phyloP scores from a whole-genome alignment of 768 basidiomycete species.

The Cystoderma amianthinum region DNA sequence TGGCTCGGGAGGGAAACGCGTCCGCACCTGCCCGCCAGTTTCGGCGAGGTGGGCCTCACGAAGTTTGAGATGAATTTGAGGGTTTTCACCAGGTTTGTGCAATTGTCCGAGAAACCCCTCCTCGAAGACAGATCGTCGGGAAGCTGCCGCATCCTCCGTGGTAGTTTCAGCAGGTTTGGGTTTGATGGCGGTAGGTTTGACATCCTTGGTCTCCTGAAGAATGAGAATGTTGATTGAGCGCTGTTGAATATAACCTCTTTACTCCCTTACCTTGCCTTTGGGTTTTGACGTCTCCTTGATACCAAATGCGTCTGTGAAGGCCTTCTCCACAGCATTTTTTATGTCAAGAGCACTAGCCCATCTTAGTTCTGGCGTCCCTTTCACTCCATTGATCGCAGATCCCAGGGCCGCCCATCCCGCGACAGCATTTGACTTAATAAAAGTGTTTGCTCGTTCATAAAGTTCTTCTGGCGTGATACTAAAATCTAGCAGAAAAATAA shows the following conservation, averaged over 20 bases:
- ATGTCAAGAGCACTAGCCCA: conserved; percentile 85
- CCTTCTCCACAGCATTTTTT: conserved; percentile 72
- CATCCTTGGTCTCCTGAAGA: conserved; percentile 44
- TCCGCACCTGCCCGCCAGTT: conserved; percentile 82
- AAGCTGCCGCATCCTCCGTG: conserved; percentile 25
- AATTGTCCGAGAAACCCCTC: conserved; percentile 92
- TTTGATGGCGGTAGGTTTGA: conserved; percentile 21
- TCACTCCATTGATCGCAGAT: conserved; percentile 55
- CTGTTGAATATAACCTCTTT: background rate
- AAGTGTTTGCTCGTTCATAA: conserved; percentile 41
- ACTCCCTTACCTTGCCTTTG: conserved; percentile 53
- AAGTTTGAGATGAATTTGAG: conserved; percentile 72
- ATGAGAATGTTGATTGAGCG: too few species aligned
- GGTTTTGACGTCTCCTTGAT: conserved; percentile 59
- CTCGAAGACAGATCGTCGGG: conserved; percentile 71
- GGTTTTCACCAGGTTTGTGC: conserved; percentile 91
- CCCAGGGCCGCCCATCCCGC: conserved; percentile 77
- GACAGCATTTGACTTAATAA: conserved; percentile 47
- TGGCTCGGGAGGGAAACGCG: conserved; percentile 97
- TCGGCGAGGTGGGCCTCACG: conserved; percentile 74
- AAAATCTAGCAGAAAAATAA: conserved; percentile 49
- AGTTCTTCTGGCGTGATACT: conserved; percentile 67
- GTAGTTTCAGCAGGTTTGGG: conserved; percentile 16
- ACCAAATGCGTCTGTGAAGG: conserved; percentile 65
- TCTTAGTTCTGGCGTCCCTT: conserved; percentile 52